Evolutionary conservation across 768 basidiomycete genomes (phyloP).

Genomic region (Favolaschia claudopus): DNA sequence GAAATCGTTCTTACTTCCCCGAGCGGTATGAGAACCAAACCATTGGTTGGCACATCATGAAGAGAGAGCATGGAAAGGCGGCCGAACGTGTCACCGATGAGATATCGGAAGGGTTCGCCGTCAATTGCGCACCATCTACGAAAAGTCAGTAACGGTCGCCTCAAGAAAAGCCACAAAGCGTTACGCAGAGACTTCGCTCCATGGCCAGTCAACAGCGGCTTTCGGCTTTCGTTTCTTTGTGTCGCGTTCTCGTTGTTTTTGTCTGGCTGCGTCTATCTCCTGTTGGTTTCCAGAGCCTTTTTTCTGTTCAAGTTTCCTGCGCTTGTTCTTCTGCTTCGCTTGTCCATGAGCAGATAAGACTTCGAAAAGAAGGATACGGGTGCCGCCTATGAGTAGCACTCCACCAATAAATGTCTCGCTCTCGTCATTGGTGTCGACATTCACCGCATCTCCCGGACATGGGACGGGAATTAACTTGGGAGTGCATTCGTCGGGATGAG

Average conservation of each 20-base stretch:
- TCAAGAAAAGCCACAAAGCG: slow-evolving; percentile 6
- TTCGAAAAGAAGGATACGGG: slow-evolving; percentile 69
- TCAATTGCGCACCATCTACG: slow-evolving; percentile 62
- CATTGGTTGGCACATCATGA: slow-evolving; percentile 48
- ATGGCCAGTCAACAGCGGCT: slow-evolving; percentile 75
- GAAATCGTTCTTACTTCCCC: slow-evolving; percentile 4
- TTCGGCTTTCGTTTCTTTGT: slow-evolving; percentile 60
- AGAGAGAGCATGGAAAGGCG: slow-evolving; percentile 71
- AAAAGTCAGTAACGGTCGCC: slow-evolving; percentile 1
- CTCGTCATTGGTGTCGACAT: slow-evolving; percentile 39
- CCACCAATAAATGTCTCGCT: slow-evolving; percentile 61
- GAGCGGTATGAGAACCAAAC: slow-evolving; percentile 43
- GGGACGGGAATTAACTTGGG: slow-evolving; percentile 52
- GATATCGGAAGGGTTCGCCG: slow-evolving; percentile 50
- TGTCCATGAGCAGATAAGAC: slow-evolving; percentile 54
- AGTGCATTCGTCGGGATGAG: slow-evolving; percentile 46
- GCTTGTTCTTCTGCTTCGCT: slow-evolving; percentile 63
- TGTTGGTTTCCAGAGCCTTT: slow-evolving; percentile 53
- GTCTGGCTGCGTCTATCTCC: slow-evolving; percentile 54
- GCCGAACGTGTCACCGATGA: slow-evolving; percentile 78
- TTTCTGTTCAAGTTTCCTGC: slow-evolving; percentile 57
- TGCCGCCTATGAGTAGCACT: slow-evolving; percentile 73
- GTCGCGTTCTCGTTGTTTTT: slow-evolving; percentile 66
- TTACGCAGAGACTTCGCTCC: slow-evolving; percentile 76
- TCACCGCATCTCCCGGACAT: slow-evolving; percentile 34